Evolutionary conservation across 1,139 yeast genomes (phyloP), one percentile per base, ranked within the genome.

Genomic region (Candida tropicalis): DNA sequence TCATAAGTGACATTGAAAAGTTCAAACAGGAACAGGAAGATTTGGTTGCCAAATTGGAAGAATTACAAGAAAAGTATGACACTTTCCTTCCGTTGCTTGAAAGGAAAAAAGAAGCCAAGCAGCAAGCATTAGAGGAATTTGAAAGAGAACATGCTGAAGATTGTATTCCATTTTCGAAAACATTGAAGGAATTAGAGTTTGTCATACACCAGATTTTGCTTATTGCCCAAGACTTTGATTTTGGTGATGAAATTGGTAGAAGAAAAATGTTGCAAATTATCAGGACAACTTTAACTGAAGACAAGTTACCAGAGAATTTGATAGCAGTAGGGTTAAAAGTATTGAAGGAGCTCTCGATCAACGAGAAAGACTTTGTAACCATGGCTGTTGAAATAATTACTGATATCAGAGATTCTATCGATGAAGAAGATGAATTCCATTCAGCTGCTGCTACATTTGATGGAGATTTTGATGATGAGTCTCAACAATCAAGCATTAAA

Each of bases 161-260:
- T 27, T 51, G 48, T 38, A 38, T 40, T 10, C 39, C 46, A n/a
- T 65, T 63, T 44, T 56, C 61, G 3, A 73, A 65, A 22, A 66
- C 65, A 39, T 71, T 78, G 15, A 70, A 69, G 25, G 93, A 86
- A 45, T 60, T 83, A 29, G 91, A 88, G 52, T 91, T 84, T 56
- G 80, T 90, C 38, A 77, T 89, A 38, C 81, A 82, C 47, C 97
- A 93, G 59, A 61, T 95, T 26, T 62, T 93, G 32, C 65, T 72
- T 7, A 78, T 89, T 31, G 84, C 93, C 0, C 77, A 77, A 35
- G 80, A 80, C 31, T 87, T 84, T 58, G 99, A 93, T 60, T 89
- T 81, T 56, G 85, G 91, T 51, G 99, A 93, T 65, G 97, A 91
- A 61, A 79, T 87, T 40, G 97, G 98, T 5, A 79, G 98, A 58